Evolutionary conservation across 192 early-diverging fungal species (phyloP).

Genomic region (Chytriomyces hyalinus): DNA sequence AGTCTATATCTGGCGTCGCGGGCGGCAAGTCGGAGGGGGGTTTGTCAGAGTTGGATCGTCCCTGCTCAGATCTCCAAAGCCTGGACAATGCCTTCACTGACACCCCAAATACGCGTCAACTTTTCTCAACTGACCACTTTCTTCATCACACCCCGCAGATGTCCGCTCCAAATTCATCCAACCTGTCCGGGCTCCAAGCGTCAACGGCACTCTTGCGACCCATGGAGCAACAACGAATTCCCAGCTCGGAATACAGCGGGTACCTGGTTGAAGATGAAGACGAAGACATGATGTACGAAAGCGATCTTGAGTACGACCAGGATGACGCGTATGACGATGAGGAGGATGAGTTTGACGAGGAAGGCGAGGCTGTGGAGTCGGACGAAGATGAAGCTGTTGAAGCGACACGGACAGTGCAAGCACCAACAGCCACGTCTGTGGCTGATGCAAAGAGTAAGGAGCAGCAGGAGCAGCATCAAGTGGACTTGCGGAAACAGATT

Average conservation of each 20-base stretch:
- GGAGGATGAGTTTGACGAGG: constrained; percentile 35
- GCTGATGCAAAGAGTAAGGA: constrained; percentile 23
- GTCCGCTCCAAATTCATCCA: background rate
- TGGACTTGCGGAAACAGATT: constrained; percentile 70
- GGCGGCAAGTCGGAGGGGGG: background rate
- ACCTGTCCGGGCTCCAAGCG: background rate
- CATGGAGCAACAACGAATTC: background rate
- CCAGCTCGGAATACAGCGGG: background rate
- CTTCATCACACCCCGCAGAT: background rate
- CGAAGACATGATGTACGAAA: constrained; percentile 27
- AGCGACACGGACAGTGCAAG: constrained; percentile 3
- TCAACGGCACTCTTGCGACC: background rate
- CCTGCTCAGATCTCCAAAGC: background rate
- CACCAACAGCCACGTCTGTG: background rate
- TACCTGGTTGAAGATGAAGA: constrained; percentile 13
- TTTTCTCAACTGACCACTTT: background rate
- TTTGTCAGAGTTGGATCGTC: background rate
- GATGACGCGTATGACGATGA: constrained; percentile 39
- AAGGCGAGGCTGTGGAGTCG: constrained; percentile 21
- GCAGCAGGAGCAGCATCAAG: constrained; percentile 40
- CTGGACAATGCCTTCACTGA: constrained; percentile 1
- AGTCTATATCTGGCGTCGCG: background rate
- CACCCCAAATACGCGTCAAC: background rate
- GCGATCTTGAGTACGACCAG: constrained; percentile 16
- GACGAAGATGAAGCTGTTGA: constrained; percentile 19